Base-by-base conservation (phyloP, 805 yeast genomes). In the Cyberlindnera mrakii region DNA sequence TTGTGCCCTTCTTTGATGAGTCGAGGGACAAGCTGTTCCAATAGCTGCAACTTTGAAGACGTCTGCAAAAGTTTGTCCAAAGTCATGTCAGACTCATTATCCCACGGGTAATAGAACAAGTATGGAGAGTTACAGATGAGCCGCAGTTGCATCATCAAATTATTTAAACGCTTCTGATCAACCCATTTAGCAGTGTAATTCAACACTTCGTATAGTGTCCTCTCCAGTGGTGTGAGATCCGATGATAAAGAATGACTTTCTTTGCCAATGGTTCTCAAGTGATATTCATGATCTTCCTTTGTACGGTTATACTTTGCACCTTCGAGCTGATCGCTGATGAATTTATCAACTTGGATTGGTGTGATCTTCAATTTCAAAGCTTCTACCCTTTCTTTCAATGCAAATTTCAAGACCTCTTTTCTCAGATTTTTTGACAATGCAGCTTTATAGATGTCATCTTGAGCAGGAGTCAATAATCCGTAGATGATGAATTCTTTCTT, bases 401-500 rank as follows among this genome's bases (percentile, higher is more conserved):
- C 66, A 39, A 71, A 68, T 39, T 68, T 71, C 17, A 73, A 54
- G 10, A 82, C 62, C 1, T 74, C 65, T 0, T 63, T 56, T 42
- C 67, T 72, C 33, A 83, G 60, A 1, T 65, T 59, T 9, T 69
- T 67, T 25, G 68, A 51, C 34, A 83, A 60, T 0, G 80, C 78
- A 34, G 60, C 57, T 37, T 70, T 63, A 57, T 88, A 86, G 14
- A 89, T 65, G n/a, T 70, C 66, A 27, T 71, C 72, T 63, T 91
- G 99, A 33, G 69, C 55, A 0, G 68, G 60, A 0, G 91, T 75
- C 44, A 91, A 61, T 3, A 82, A 77, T 6, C 87, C 77, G 60
- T 85, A 88, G 2, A 91, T 70, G 35, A 87, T 75, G 55, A 88
- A 91, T 62, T 91, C 99, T 48, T 93, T 79, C 62, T 93, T 93